Conservation (phyloP, 305 asterid genomes). For the Striga hermonthica region DNA sequence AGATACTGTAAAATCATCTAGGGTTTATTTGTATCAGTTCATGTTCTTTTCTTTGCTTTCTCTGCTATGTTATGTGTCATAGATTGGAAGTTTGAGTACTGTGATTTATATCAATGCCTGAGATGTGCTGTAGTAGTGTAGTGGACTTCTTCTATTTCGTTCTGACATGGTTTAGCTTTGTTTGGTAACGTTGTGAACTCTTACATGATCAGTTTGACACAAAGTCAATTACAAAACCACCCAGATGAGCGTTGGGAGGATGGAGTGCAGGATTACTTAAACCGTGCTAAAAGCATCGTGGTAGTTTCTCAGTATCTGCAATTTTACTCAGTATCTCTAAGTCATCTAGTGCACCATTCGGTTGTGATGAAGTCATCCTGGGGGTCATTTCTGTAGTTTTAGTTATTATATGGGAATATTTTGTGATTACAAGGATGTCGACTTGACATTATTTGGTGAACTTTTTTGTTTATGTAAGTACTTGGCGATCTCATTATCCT, state of each 20-base stretch:
- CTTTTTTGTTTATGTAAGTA: too few species aligned
- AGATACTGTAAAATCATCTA: too few species aligned
- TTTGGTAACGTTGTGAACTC: conserved; percentile 27
- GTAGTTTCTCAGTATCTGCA: conserved; percentile 33
- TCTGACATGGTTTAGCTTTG: conserved; percentile 5
- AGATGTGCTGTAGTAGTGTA: background rate
- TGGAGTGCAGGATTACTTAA: conserved; percentile 79
- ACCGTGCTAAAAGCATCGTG: conserved; percentile 72
- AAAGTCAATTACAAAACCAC: conserved; percentile 69
- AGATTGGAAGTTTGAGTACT: background rate
- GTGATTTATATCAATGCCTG: conserved; percentile 8
- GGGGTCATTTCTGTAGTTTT: too few species aligned
- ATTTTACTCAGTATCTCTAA: too few species aligned
- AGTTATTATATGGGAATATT: too few species aligned
- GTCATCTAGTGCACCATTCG: too few species aligned
- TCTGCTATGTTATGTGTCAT: background rate
- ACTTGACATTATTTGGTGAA: too few species aligned
- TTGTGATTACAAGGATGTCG: too few species aligned
- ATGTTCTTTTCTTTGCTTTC: background rate
- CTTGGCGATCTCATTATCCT: too few species aligned
- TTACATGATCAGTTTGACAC: conserved; percentile 76
- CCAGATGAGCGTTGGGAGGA: conserved; percentile 99
- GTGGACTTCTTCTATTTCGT: background rate
- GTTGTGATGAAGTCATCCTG: too few species aligned
- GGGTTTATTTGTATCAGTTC: background rate